Evolutionary conservation across 192 early-diverging fungal species (phyloP), one percentile per base, ranked within the genome.

Genomic region (Rhizoclosmatium globosum): DNA sequence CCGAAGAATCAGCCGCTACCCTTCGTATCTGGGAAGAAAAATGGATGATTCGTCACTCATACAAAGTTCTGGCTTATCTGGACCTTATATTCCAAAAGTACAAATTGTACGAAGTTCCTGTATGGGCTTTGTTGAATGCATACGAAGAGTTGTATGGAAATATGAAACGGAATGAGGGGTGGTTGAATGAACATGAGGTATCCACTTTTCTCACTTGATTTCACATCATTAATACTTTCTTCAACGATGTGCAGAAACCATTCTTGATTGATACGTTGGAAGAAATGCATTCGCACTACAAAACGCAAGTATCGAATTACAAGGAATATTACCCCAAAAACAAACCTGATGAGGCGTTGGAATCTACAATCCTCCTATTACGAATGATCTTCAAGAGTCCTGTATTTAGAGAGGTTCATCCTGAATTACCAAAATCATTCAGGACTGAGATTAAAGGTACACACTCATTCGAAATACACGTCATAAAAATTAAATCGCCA

Each of bases 241-340:
- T n/a, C 15, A 31, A n/a, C 11, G 13, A 31, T 11, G 23, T 53
- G 21, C 23, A 77, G 83, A 82, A 77, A 69, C 78, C 85, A 11
- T 64, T 68, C n/a, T 72, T 89, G 17, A 60, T 87, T 60, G 81
- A 82, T 15, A 79, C 87, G 11, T 58, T 89, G 3, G 81, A 82
- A 58, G 70, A 89, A 64, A 89, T 89, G 88, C 71, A 87, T 42
- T 71, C 65, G 13, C 84, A 89, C 69, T 89, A 82, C 68, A 69
- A 78, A 13, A 87, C 77, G 4, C 85, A 87, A 77, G 79, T 89
- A 3, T 79, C 75, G 23, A 86, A 89, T 66, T 89, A 89, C 79
- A 78, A 80, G 48, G 88, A 89, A 75, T 82, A 83, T 48, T 89
- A 81, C 77, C 88, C 88, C 39, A 89, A 89, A 74, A 87, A 88